Evolutionary conservation across 495 filamentous ascomycete genomes (phyloP), one percentile per base, ranked within the genome.

Genomic region (Apiosordaria backusii): DNA sequence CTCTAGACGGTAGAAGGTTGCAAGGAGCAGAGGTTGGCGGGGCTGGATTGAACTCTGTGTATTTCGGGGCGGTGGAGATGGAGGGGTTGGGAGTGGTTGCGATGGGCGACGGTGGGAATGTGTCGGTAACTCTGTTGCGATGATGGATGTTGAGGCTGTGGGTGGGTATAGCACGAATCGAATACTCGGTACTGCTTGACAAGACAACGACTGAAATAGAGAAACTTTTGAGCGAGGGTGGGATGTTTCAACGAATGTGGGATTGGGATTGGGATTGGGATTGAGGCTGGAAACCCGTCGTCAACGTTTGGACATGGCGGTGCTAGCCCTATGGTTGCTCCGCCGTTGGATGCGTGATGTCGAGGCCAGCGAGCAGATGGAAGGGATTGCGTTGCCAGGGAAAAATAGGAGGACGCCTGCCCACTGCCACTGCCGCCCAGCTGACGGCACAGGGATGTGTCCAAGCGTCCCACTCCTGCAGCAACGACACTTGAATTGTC

Each of bases 321-420:
- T 65, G 65, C 64, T 63, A 61, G 63, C 53, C 52, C 35, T 61
- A 52, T 62, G 67, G 71, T 75, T 75, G 71, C 69, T 75, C 68
- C 61, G 67, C 64, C 55, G 71, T 66, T 73, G 64, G 72, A 66
- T 65, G 69, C 50, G 52, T 19, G 68, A 58, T 64, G 66, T 60
- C 29, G 67, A 64, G 66, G 67, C 69, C 63, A 52, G 65, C 22
- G 23, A 29, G 57, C 25, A 22, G 18, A 27, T 59, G 52, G 13
- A 22, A 61, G 57, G 54, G 40, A 58, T 29, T 62, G 60, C 64
- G 71, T 75, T 74, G 74, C 74, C 45, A 65, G 68, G 72, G 72
- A 71, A 73, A 73, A 76, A 70, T 61, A 63, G 61, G 67, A 45
- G 59, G 4, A 15, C 35, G 9, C 35, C 35, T 15, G 16, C 9